Evolutionary conservation across 1,139 yeast genomes (phyloP).

Genomic region (Yamadazyma friedrichii): DNA sequence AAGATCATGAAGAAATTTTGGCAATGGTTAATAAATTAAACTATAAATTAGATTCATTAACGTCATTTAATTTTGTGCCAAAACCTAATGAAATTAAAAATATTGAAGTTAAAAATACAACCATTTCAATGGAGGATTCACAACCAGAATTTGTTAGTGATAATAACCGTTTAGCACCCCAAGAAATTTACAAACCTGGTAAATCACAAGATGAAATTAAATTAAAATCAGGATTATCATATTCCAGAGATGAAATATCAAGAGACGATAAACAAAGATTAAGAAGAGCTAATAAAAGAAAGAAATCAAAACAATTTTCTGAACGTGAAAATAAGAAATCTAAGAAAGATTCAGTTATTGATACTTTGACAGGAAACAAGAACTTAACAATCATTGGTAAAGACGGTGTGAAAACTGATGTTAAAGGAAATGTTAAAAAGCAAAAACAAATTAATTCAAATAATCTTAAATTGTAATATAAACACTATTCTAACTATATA

Average conservation of each 20-base stretch:
- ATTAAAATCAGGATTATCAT: constrained; percentile 77
- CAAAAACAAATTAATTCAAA: constrained; percentile 21
- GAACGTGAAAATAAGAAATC: constrained; percentile 26
- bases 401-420: constrained; percentile 74
- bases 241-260: constrained; percentile 79
- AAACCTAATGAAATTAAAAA: constrained; percentile 76
- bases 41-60: constrained; percentile 78
- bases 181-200: constrained; percentile 75
- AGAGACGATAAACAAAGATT: constrained; percentile 86
- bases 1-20: constrained; percentile 76
- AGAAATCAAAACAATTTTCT: constrained; percentile 57
- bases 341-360: constrained; percentile 49
- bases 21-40: constrained; percentile 62
- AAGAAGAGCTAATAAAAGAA: constrained; percentile 84
- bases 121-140: constrained; percentile 92
- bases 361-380: constrained; percentile 70
- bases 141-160: constrained; percentile 83
- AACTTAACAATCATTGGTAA: constrained; percentile 79
- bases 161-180: constrained; percentile 88
- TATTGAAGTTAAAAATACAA: constrained; percentile 75
- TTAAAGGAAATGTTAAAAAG: constrained; percentile 64
- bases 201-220: constrained; percentile 58
- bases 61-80: constrained; percentile 93
- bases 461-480: constrained; percentile 21
- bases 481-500: not conserved